These are phyloP conservation scores for Phytophthora aleatoria DNA, from an alignment of 352 stramenopile genomes.

Conservation along the genomic window DNA sequence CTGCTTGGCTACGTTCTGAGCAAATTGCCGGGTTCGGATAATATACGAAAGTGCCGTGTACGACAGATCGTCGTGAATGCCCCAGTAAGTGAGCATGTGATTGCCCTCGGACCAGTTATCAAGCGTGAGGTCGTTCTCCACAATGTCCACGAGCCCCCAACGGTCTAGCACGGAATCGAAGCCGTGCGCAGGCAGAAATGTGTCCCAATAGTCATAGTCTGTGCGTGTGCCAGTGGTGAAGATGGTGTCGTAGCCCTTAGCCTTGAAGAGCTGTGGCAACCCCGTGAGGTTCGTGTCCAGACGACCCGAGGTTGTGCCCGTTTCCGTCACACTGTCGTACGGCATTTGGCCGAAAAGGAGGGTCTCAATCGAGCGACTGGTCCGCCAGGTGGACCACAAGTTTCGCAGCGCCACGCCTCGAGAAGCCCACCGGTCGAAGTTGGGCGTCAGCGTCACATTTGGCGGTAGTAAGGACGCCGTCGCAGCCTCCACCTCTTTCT, in stretches of 20 bases:
- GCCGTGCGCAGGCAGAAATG: constrained; percentile 58
- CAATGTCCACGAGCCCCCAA: constrained; percentile 51
- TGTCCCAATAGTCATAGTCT: constrained; percentile 69
- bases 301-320: constrained; percentile 50
- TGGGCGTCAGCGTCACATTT: constrained; percentile 63
- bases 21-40: constrained; percentile 39
- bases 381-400: constrained; percentile 72
- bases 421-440: constrained; percentile 65
- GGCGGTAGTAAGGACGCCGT: constrained; percentile 36
- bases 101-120: constrained; percentile 58
- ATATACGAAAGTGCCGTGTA: constrained; percentile 61
- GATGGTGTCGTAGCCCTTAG: constrained; percentile 63
- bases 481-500: constrained; percentile 33
- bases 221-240: constrained; percentile 66
- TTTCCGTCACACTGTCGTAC: constrained; percentile 61
- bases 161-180: constrained; percentile 57
- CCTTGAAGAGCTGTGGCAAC: constrained; percentile 59
- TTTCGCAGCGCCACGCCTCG: constrained; percentile 58
- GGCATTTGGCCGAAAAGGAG: constrained; percentile 70
- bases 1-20: constrained; percentile 32
- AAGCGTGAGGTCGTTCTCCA: constrained; percentile 49
- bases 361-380: constrained; percentile 68
- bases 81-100: constrained; percentile 69
- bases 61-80: constrained; percentile 70
- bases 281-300: constrained; percentile 45